Conservation (phyloP, 2,329 filamentous ascomycete genomes). For the Beauveria bassiana region DNA sequence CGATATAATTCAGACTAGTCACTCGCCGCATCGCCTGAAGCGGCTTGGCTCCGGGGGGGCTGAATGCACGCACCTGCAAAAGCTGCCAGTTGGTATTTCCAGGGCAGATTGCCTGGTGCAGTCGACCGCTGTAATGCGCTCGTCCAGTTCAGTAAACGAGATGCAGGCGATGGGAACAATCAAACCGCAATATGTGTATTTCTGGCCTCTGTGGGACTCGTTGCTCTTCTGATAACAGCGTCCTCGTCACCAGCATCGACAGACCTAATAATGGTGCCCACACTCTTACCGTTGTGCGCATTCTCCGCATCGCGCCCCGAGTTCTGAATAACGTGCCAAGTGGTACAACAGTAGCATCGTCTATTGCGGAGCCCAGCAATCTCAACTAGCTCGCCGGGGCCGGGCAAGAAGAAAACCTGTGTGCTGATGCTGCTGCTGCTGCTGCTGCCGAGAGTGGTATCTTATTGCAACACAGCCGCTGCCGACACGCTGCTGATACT, state of each 20-base stretch:
- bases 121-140: not conserved
- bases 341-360: not conserved
- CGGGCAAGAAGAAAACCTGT: not conserved
- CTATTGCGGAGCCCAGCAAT: slow-evolving; percentile 1
- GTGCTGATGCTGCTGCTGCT: not conserved
- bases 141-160: not conserved
- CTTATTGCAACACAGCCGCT: not conserved
- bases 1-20: not conserved
- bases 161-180: not conserved
- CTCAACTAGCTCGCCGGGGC: not conserved
- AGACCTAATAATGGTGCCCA: not conserved
- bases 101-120: not conserved
- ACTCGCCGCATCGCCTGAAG: not conserved
- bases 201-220: not conserved
- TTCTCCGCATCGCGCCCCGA: slow-evolving; percentile 5
- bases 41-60: not conserved
- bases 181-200: slow-evolving; percentile 1
- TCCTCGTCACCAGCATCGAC: not conserved
- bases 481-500: not conserved
- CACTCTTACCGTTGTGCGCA: not conserved
- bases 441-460: not conserved
- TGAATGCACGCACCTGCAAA: not conserved
- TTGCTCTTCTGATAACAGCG: not conserved
- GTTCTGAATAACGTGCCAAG: not conserved
- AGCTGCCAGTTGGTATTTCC: not conserved